phyloP scores from a whole-genome alignment of 768 basidiomycete genomes.

The Hericium alpestre region DNA sequence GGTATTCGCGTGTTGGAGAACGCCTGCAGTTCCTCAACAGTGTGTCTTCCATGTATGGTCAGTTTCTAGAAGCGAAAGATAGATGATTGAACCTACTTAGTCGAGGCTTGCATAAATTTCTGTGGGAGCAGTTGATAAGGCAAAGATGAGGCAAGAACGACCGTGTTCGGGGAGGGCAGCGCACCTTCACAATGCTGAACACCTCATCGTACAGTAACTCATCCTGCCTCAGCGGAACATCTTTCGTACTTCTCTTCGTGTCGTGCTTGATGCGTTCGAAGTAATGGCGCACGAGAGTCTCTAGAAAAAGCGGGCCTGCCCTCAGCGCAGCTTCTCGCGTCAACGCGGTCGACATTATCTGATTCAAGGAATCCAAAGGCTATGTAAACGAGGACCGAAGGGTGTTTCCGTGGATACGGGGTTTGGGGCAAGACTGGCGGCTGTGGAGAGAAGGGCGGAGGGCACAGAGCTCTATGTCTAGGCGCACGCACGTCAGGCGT shows the following conservation, averaged over 20 bases:
- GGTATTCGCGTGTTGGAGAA: slow-evolving; percentile 78
- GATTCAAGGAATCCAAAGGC: not conserved
- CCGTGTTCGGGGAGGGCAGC: slow-evolving; percentile 5
- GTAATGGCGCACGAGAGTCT: slow-evolving; percentile 80
- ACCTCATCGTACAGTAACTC: slow-evolving; percentile 76
- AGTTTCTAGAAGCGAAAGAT: not conserved
- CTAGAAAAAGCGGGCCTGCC: slow-evolving; percentile 63
- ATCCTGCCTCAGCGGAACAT: slow-evolving; percentile 40
- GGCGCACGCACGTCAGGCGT: too few relatives aligned
- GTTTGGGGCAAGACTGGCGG: too few relatives aligned
- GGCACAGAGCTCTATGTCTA: too few relatives aligned
- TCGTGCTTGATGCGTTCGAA: slow-evolving; percentile 41
- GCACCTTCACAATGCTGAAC: slow-evolving; percentile 65
- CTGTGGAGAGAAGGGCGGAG: too few relatives aligned
- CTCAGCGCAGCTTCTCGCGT: slow-evolving; percentile 51
- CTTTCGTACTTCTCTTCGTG: not conserved
- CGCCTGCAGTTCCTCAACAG: slow-evolving; percentile 74
- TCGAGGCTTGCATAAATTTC: not conserved
- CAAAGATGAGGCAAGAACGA: not conserved
- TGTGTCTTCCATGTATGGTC: slow-evolving; percentile 40
- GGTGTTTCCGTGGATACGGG: too few relatives aligned
- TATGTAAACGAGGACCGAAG: too few relatives aligned
- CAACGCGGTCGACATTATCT: slow-evolving; percentile 36
- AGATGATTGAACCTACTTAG: not conserved
- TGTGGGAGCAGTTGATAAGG: not conserved